Evolutionary conservation across 2,329 filamentous ascomycete genomes (phyloP).

Genomic region (Sporothrix brunneoviolacea): DNA sequence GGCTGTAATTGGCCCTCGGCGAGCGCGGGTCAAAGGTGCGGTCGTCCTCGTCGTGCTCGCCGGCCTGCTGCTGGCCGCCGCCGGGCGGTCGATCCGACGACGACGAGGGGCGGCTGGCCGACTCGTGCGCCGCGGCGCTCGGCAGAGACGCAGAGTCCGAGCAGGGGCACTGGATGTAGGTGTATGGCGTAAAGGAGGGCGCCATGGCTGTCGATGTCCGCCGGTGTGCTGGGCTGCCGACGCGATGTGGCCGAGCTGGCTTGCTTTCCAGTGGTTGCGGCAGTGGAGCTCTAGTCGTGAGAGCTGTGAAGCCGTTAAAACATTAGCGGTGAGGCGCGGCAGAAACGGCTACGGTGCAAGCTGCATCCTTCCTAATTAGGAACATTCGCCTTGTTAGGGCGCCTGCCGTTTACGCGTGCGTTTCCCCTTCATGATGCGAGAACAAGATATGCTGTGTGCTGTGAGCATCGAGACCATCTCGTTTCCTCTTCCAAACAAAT

Average conservation of each 20-base stretch:
- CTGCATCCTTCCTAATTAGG: conserved; percentile 9
- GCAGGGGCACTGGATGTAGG: conserved; percentile 61
- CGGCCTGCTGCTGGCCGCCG: conserved; percentile 25
- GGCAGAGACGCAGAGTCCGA: conserved; percentile 46
- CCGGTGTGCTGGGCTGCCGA: neutral
- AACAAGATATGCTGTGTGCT: neutral
- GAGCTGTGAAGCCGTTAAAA: neutral
- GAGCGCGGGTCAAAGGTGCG: conserved; percentile 79
- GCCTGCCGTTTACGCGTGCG: no score
- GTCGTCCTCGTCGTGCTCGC: conserved; percentile 60
- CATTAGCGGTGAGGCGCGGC: conserved; percentile 7
- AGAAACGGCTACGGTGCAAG: neutral
- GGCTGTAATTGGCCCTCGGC: conserved; percentile 78
- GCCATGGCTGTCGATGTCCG: conserved; percentile 36
- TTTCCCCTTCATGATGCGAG: no score
- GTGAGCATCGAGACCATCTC: no score
- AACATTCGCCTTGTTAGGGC: neutral
- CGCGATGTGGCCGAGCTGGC: neutral
- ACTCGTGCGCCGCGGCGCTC: conserved; percentile 23
- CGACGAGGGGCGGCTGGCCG: conserved; percentile 26
- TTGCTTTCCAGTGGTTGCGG: neutral
- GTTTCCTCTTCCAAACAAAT: no score
- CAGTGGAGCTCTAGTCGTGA: conserved; percentile 1
- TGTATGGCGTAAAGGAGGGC: conserved; percentile 49
- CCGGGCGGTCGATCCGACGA: conserved; percentile 19